Percentiles rank a stretch among this genome's conserved stretches.
Evolutionary conservation across 2,329 filamentous ascomycete species (phyloP).

Genomic region (Eurotiales sp.): DNA sequence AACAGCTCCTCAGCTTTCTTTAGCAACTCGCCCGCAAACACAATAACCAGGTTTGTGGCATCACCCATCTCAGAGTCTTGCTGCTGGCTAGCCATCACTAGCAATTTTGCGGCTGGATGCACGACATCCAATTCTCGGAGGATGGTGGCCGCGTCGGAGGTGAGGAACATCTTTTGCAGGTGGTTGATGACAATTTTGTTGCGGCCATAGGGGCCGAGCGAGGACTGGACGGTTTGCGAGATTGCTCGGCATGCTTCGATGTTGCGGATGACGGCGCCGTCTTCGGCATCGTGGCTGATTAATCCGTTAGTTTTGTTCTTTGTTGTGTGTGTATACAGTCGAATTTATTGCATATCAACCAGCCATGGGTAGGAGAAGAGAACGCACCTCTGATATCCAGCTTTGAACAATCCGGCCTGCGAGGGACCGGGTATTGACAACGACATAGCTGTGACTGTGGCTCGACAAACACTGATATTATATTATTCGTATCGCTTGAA

Average conservation of each 20-base stretch:
- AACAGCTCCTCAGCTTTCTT: constrained; percentile 96
- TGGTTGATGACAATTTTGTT: constrained; percentile 99
- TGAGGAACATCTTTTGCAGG: constrained; percentile 98
- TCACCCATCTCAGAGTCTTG: constrained; percentile 99
- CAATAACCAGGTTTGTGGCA: constrained; percentile 94
- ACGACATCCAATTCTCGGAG: constrained; percentile 96
- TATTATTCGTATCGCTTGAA: no score
- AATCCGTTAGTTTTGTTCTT: neutral
- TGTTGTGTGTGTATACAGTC: no score
- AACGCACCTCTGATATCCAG: constrained; percentile 85
- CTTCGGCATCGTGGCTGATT: constrained; percentile 91
- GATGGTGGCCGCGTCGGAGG: constrained; percentile 95
- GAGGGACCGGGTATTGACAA: constrained; percentile 93
- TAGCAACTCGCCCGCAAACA: constrained; percentile 89
- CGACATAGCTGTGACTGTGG: constrained; percentile 73
- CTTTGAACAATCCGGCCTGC: constrained; percentile 90
- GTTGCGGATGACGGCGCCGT: constrained; percentile 96
- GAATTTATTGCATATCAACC: no score
- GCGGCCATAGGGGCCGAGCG: constrained; percentile 91
- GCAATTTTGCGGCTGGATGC: constrained; percentile 92
- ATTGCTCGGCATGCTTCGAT: constrained; percentile 98
- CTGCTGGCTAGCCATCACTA: constrained; percentile 98
- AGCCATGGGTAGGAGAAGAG: neutral
- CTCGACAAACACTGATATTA: constrained; percentile 8
- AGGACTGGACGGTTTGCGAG: constrained; percentile 92